Base-by-base conservation (phyloP, 164 flowering plant species). In the Piper longum region DNA sequence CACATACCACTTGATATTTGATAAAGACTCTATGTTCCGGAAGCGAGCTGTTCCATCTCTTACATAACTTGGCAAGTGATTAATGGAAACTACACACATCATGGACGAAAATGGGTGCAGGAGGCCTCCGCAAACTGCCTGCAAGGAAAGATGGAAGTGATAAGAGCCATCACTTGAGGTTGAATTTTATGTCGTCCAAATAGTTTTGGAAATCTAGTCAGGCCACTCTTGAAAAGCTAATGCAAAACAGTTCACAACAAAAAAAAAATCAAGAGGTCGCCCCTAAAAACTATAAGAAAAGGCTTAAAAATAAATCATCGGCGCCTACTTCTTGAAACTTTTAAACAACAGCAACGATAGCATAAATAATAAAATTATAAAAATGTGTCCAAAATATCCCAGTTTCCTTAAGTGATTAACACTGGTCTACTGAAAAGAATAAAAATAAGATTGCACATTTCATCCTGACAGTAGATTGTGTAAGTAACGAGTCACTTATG, bases 31-130 rank as follows among this genome's bases (percentile, higher is more conserved):
- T 57, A 80, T 63, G 67, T 90, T 88, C 64, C 90, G 72, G 70
- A 93, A 93, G 80, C 98, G 90, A 60, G 85, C 95, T 52, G 97
- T 91, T 48, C 98, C 97, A 73, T 84, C 91, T 78, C 69, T 88
- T 39, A 93, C 84, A 68, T 93, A 90, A 68, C 58, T 74, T 51
- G 92, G 88, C 66, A 93, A 72, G 74, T 86, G 89, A 68, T 41
- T 54, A 71, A 90, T 90, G 41, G 98, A 96, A 73, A 93, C 67
- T 39, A 97, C 98, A 97, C 97, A 93, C 66, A 93, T 70, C 74
- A 85, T 90, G 36, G 98, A 93, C 67, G 90, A 61, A 69, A 93
- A 84, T 12, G 98, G 98, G 19, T 88, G 83, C 54, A 90, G 85
- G 66, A 89, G 79, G 80, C 81, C 84, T 60, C 90, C 81, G 62